phyloP scores from a whole-genome alignment of 1,139 yeast species.

The Sugiyamaella paludigena region DNA sequence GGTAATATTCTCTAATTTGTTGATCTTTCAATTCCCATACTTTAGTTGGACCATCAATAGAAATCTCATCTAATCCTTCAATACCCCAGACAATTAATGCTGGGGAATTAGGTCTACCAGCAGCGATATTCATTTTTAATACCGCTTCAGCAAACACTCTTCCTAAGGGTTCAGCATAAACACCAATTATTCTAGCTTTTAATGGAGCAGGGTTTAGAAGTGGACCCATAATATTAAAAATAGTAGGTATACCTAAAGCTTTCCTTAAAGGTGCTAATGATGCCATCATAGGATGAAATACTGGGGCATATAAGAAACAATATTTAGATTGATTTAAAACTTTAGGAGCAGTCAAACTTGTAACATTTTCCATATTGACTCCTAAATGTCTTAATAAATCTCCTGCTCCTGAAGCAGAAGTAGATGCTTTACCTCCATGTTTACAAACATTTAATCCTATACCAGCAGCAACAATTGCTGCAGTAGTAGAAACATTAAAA shows the following conservation, averaged over 20 bases:
- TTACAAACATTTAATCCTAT: constrained; percentile 79
- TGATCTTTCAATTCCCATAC: constrained; percentile 60
- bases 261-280: constrained; percentile 75
- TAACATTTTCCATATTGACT: constrained; percentile 69
- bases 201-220: constrained; percentile 87
- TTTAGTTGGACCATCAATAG: constrained; percentile 78
- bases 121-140: constrained; percentile 47
- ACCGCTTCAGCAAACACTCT: constrained; percentile 83
- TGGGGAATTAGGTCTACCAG: constrained; percentile 44
- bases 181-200: constrained; percentile 82
- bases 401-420: constrained; percentile 91
- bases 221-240: constrained; percentile 92
- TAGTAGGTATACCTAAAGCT: constrained; percentile 81
- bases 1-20: constrained; percentile 37
- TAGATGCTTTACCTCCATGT: constrained; percentile 96
- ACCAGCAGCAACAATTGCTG: constrained; percentile 94
- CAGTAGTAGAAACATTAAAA: constrained; percentile 90
- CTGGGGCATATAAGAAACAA: constrained; percentile 86
- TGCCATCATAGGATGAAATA: constrained; percentile 93
- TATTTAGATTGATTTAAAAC: constrained; percentile 58
- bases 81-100: constrained; percentile 92
- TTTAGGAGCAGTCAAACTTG: constrained; percentile 58
- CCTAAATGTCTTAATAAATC: constrained; percentile 78
- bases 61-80: constrained; percentile 86
- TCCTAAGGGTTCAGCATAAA: constrained; percentile 75